Conservation (phyloP, 495 filamentous ascomycete genomes). For the Podospora australis region DNA sequence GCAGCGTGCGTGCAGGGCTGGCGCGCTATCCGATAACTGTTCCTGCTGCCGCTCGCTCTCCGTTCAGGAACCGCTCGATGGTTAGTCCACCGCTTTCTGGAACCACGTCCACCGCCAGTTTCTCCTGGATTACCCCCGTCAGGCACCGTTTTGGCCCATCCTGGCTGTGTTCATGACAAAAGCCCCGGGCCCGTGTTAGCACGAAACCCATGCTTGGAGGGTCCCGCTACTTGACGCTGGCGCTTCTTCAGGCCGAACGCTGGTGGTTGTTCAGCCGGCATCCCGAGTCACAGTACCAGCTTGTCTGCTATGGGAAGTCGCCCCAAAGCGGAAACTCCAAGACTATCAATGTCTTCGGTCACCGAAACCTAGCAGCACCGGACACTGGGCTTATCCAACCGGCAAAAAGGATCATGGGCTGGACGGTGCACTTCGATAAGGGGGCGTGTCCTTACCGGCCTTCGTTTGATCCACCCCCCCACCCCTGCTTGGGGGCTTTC, state of each 20-base stretch:
- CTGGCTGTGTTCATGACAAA: conserved; percentile 4
- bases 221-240: conserved; percentile 19
- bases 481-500: background rate
- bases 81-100: background rate
- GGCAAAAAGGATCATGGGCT: conserved; percentile 27
- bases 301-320: conserved; percentile 19
- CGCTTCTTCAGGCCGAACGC: conserved; percentile 48
- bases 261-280: conserved; percentile 33
- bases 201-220: conserved; percentile 19
- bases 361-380: conserved; percentile 31
- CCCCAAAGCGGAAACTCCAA: conserved; percentile 32
- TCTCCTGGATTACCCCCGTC: background rate
- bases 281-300: conserved; percentile 37
- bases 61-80: conserved; percentile 2
- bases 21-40: conserved; percentile 4
- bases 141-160: conserved; percentile 7
- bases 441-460: conserved; percentile 16
- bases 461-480: conserved; percentile 5
- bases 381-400: conserved; percentile 26
- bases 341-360: conserved; percentile 39
- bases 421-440: conserved; percentile 2
- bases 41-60: conserved; percentile 10
- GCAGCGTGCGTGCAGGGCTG: conserved; percentile 7
- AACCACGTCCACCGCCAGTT: background rate
- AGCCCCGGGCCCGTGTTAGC: conserved; percentile 7